phyloP scores from a whole-genome alignment of 2,329 filamentous ascomycete genomes.

The Fusarium tuaranense region DNA sequence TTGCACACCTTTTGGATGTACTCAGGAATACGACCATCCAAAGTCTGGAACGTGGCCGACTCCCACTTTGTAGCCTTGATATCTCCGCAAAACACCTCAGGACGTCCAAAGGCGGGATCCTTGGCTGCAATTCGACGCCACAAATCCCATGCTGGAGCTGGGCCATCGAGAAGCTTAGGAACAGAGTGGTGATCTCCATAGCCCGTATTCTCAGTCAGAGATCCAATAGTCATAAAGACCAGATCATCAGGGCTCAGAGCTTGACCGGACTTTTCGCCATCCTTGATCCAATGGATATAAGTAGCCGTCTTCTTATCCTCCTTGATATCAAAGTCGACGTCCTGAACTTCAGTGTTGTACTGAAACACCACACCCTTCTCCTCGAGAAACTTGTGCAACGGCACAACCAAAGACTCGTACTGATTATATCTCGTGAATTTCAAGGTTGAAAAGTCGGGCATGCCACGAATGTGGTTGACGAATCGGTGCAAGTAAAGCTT shows the following conservation, averaged over 20 bases:
- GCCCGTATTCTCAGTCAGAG: slow-evolving; percentile 23
- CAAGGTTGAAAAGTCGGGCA: slow-evolving; percentile 29
- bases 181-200: slow-evolving; percentile 20
- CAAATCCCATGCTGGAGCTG: slow-evolving; percentile 25
- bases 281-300: slow-evolving; percentile 13
- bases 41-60: slow-evolving; percentile 55
- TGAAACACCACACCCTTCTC: slow-evolving; percentile 28
- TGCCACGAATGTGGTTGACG: slow-evolving; percentile 25
- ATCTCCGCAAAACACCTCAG: slow-evolving; percentile 23
- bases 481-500: slow-evolving; percentile 29
- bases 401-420: slow-evolving; percentile 27
- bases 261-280: slow-evolving; percentile 10
- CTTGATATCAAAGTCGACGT: slow-evolving; percentile 20
- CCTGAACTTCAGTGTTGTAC: slow-evolving; percentile 18
- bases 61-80: slow-evolving; percentile 49
- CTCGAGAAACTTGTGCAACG: slow-evolving; percentile 21
- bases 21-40: slow-evolving; percentile 41
- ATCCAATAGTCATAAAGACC: slow-evolving; percentile 24
- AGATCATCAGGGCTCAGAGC: slow-evolving; percentile 12
- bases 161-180: slow-evolving; percentile 7
- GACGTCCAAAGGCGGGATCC: slow-evolving; percentile 17
- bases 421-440: slow-evolving; percentile 30
- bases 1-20: slow-evolving; percentile 33
- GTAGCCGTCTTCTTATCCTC: slow-evolving; percentile 17
- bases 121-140: slow-evolving; percentile 26